These are phyloP conservation scores for Flaveria robusta DNA, from an alignment of 129 eudicot genomes.

Conservation along the genomic window DNA sequence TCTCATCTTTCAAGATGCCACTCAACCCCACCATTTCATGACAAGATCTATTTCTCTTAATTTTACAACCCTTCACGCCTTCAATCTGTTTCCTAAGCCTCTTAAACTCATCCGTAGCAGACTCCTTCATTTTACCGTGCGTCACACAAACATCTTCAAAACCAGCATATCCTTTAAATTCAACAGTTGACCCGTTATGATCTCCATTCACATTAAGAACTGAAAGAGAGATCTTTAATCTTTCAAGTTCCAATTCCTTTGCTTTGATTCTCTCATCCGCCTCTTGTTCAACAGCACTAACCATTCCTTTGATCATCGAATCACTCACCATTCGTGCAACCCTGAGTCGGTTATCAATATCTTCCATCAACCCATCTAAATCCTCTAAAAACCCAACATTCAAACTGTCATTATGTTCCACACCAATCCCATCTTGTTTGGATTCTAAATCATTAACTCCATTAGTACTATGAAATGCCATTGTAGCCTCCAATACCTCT, in stretches of 20 bases:
- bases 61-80: constrained; percentile 35
- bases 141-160: constrained; percentile 33
- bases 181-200: constrained; percentile 7
- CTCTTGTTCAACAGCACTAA: constrained; percentile 75
- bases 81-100: constrained; percentile 56
- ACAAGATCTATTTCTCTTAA: constrained; percentile 58
- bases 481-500: constrained; percentile 43
- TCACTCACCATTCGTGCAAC: constrained; percentile 86
- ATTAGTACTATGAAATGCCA: constrained; percentile 20
- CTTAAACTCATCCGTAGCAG: constrained; percentile 46
- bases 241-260: constrained; percentile 65
- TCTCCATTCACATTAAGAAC: constrained; percentile 18
- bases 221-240: constrained; percentile 39
- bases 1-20: constrained; percentile 51
- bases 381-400: constrained; percentile 57
- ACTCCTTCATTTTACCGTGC: constrained; percentile 51
- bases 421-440: constrained; percentile 29
- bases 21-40: constrained; percentile 60
- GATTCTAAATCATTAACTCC: constrained; percentile 37
- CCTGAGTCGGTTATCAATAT: constrained; percentile 56
- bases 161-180: constrained; percentile 16
- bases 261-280: constrained; percentile 58
- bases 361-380: constrained; percentile 67
- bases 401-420: constrained; percentile 35
- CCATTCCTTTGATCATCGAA: constrained; percentile 72